Evolutionary conservation across 2,329 filamentous ascomycete species (phyloP).

Genomic region (Colletotrichum plurivorum): DNA sequence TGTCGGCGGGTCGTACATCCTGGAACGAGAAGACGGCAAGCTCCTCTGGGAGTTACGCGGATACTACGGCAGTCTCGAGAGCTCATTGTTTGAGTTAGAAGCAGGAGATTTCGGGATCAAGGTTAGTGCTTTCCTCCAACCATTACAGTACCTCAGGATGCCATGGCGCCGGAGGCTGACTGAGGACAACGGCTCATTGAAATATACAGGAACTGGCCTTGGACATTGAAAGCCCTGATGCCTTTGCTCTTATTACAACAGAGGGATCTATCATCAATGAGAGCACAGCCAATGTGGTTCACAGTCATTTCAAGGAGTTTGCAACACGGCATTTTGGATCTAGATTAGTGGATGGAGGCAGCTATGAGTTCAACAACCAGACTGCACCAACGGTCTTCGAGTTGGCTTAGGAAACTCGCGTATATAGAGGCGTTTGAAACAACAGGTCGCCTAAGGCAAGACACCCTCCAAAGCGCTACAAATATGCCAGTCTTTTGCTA

Average conservation of each 20-base stretch:
- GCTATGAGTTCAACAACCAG: slow-evolving; percentile 1
- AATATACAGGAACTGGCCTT: slow-evolving; percentile 10
- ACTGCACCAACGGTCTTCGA: slow-evolving; percentile 1
- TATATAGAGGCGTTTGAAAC: neutral
- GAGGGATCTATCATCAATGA: slow-evolving; percentile 4
- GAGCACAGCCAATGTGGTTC: slow-evolving; percentile 13
- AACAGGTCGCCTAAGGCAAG: neutral
- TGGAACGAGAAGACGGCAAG: slow-evolving; percentile 12
- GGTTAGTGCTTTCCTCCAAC: neutral
- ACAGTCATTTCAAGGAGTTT: slow-evolving; percentile 15
- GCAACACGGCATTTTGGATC: slow-evolving; percentile 17
- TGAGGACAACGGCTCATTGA: neutral
- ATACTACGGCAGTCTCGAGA: slow-evolving; percentile 9
- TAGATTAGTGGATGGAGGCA: slow-evolving; percentile 2
- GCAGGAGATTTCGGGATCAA: neutral
- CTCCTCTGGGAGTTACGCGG: slow-evolving; percentile 12
- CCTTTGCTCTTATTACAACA: slow-evolving; percentile 14
- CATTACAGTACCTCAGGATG: neutral
- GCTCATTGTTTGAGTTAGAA: slow-evolving; percentile 7
- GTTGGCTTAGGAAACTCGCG: neutral
- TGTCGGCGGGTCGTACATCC: slow-evolving; percentile 5
- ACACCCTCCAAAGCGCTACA: neutral
- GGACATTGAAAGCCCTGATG: slow-evolving; percentile 13
- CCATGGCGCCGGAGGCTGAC: neutral
- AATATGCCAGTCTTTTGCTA: too few relatives aligned